Percentiles rank a stretch among this genome's conserved stretches.
Conservation (phyloP, 441 rosid genomes). For the Populus hybrid region DNA sequence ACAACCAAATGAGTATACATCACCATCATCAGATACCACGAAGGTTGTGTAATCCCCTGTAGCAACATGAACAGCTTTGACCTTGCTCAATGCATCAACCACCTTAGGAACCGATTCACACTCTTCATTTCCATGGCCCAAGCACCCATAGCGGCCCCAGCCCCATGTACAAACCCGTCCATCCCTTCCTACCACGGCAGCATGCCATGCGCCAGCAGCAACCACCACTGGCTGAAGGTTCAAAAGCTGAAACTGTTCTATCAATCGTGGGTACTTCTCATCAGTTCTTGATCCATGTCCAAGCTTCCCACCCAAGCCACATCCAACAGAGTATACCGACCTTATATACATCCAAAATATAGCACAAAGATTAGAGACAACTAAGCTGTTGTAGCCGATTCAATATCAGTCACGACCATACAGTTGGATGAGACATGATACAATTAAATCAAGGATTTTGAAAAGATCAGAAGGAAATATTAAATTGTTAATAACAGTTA, state of each 20-base stretch:
- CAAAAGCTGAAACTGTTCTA: slow-evolving; percentile 66
- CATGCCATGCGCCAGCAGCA: slow-evolving; percentile 99
- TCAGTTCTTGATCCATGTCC: slow-evolving; percentile 93
- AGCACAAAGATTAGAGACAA: slow-evolving; percentile 14
- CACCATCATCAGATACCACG: slow-evolving; percentile 83
- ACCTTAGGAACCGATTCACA: slow-evolving; percentile 82
- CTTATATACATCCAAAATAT: slow-evolving; percentile 34
- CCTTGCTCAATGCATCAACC: slow-evolving; percentile 66
- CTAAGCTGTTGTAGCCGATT: not conserved
- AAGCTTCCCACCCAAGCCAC: slow-evolving; percentile 97
- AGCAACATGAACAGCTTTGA: slow-evolving; percentile 88
- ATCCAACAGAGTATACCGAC: slow-evolving; percentile 99
- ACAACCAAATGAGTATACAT: slow-evolving; percentile 90
- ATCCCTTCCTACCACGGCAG: slow-evolving; percentile 89
- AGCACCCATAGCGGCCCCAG: slow-evolving; percentile 97
- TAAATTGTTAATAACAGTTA: not conserved
- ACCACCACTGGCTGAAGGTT: slow-evolving; percentile 85
- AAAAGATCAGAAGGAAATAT: not conserved
- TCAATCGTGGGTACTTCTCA: slow-evolving; percentile 86
- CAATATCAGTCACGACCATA: not conserved
- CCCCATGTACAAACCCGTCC: slow-evolving; percentile 99
- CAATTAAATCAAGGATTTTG: not conserved
- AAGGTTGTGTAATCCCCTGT: slow-evolving; percentile 95
- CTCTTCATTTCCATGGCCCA: slow-evolving; percentile 95
- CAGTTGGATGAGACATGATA: not conserved